Evolutionary conservation across 352 stramenopile species (phyloP), one percentile per base, ranked within the genome.

Genomic region (Phytopythium vexans): DNA sequence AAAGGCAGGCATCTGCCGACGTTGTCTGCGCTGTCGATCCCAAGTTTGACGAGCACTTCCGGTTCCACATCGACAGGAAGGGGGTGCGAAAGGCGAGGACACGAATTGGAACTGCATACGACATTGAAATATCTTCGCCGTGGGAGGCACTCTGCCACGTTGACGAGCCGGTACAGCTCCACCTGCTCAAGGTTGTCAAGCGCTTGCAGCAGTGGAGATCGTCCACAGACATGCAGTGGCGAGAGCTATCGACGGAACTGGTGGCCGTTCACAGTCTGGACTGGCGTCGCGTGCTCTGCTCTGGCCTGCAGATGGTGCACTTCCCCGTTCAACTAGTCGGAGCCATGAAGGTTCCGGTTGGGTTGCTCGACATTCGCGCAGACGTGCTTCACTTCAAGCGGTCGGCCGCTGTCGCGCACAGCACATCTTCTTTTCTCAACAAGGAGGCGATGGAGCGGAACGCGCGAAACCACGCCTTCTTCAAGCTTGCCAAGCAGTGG

Each of bases 401-500:
- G 8, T 73, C 74, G 1, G 14, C 72, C 1, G 57, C 59, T 33
- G 71, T 86, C 10, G 64, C 71, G 11, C 74, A 65, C 9, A 68
- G 92, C 12, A 66, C 70, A 5, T 51, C 66, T 1, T 15, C 54
- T 1, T 81, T 77, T 15, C 64, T 95, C 3, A 78, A 74, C 51
- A 84, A 80, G 47, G 77, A 89, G 16, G 54, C 66, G 14, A 49
- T 89, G 10, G 67, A 78, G 45, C 62, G 49, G 7, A 89, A 90
- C 40, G 70, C 70, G 5, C 66, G 70, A 10, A 74, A 68, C 8
- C 75, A 86, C 15, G 64, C 68, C 27, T 93, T 95, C 44, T 94
- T 89, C 54, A 77, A 91, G 56, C 83, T 92, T 52, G 82, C 82
- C 4, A 90, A 89, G 44, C 69, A 82, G 37, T 95, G 86, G 86